Percentiles rank a stretch among this genome's conserved stretches.
Conservation (phyloP, 371 early-diverging fungal species). For the Rhizopus arrhizus region DNA sequence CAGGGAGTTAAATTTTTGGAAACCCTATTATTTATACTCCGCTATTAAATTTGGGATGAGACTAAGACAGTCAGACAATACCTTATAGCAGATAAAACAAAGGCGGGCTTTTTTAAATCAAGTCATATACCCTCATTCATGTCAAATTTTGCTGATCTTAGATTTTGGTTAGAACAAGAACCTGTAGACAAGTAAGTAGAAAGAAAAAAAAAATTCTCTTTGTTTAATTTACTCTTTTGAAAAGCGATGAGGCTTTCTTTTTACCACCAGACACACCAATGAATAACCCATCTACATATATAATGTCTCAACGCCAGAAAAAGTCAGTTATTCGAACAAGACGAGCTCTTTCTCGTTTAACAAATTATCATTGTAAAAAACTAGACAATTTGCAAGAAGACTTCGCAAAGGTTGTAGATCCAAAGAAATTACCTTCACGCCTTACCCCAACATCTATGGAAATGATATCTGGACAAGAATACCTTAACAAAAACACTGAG, state of each 20-base stretch:
- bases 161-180: conserved; percentile 28
- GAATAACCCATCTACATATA: background rate
- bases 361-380: conserved; percentile 3
- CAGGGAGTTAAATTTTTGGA: no score
- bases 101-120: no score
- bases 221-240: background rate
- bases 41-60: no score
- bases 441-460: background rate
- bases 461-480: background rate
- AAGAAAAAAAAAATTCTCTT: background rate
- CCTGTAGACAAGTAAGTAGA: conserved; percentile 13
- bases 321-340: background rate
- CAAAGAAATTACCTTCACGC: background rate
- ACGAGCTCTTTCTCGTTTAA: conserved; percentile 9
- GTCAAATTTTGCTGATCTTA: background rate
- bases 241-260: conserved; percentile 1
- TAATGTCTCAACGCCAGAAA: conserved; percentile 1
- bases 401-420: background rate
- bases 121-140: background rate
- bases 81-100: no score
- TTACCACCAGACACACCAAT: conserved; percentile 27
- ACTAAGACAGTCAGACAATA: no score
- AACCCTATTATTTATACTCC: no score
- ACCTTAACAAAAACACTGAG: background rate
- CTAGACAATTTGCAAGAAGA: background rate